Evolutionary conservation across 805 yeast genomes (phyloP).

Genomic region (Cyberlindnera xylosilytica): DNA sequence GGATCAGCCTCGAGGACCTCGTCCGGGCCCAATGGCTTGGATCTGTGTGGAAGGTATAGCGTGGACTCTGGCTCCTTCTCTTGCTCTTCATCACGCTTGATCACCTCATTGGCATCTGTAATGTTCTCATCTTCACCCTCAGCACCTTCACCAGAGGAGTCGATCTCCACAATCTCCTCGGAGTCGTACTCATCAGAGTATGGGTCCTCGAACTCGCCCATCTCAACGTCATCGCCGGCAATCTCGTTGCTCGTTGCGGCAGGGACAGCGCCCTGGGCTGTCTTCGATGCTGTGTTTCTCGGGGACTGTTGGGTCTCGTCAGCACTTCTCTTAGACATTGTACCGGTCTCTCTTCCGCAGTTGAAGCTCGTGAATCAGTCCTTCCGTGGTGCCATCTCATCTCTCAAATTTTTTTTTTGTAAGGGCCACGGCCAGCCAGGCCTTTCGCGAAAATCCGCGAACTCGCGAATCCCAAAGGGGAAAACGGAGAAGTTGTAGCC

Average conservation of each 20-base stretch:
- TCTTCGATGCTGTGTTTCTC: constrained; percentile 27
- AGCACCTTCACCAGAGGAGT: constrained; percentile 43
- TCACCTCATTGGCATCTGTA: constrained; percentile 32
- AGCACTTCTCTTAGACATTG: constrained; percentile 29
- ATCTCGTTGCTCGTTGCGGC: constrained; percentile 28
- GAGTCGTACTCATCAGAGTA: constrained; percentile 91
- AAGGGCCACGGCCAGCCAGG: too few relatives aligned
- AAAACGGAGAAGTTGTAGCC: too few relatives aligned
- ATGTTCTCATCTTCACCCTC: constrained; percentile 29
- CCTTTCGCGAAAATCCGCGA: too few relatives aligned
- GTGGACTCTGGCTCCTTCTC: constrained; percentile 38
- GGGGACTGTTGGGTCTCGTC: constrained; percentile 15
- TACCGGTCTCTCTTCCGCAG: neutral
- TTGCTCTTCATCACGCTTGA: constrained; percentile 37
- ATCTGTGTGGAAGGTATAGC: constrained; percentile 83
- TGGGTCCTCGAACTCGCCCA: constrained; percentile 86
- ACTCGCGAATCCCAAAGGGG: too few relatives aligned
- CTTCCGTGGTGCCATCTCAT: too few relatives aligned
- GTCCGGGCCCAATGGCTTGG: constrained; percentile 89
- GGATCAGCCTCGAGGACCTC: constrained; percentile 97
- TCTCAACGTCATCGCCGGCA: constrained; percentile 45
- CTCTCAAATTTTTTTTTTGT: too few relatives aligned
- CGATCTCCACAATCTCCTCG: constrained; percentile 83
- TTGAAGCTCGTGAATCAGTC: neutral
- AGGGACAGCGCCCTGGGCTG: constrained; percentile 17